phyloP scores from a whole-genome alignment of 2,329 filamentous ascomycete species.

The Xylaria sp. region DNA sequence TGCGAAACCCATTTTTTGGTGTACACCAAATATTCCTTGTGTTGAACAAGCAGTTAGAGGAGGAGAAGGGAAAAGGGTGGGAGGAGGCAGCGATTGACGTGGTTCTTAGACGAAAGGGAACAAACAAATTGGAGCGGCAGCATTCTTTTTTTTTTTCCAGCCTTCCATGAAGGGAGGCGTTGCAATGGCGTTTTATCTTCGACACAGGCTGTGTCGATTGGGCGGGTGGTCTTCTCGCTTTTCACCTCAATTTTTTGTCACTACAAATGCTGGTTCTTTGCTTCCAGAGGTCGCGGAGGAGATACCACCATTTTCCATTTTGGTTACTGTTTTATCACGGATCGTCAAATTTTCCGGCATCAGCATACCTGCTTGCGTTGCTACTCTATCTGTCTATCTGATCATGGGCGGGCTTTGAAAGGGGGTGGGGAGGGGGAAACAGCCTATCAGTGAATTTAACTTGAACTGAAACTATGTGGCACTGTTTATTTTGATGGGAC shows the following conservation, averaged over 20 bases:
- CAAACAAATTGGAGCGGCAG: conserved; percentile 26
- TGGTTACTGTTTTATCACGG: not conserved
- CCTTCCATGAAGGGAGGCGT: not conserved
- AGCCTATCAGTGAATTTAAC: too few species aligned
- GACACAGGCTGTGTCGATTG: not conserved
- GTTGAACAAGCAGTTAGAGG: too few species aligned
- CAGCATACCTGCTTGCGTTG: conserved; percentile 15
- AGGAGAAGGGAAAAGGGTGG: too few species aligned
- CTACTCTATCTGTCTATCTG: too few species aligned
- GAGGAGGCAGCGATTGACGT: not conserved
- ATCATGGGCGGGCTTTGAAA: too few species aligned
- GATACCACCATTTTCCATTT: conserved; percentile 35
- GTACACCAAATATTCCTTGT: too few species aligned
- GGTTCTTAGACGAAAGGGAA: not conserved
- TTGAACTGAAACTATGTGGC: not conserved
- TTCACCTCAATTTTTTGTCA: not conserved
- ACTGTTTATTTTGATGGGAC: conserved; percentile 6
- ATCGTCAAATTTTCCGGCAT: not conserved
- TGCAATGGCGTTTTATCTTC: not conserved
- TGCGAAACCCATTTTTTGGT: too few species aligned
- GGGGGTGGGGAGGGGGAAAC: too few species aligned
- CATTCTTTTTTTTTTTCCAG: conserved; percentile 17
- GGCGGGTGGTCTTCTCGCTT: conserved; percentile 11
- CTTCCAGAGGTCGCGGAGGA: conserved; percentile 34
- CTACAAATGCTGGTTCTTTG: conserved; percentile 20